Evolutionary conservation across 208 protist species (phyloP).

Genomic region (Angomonas deanei): DNA sequence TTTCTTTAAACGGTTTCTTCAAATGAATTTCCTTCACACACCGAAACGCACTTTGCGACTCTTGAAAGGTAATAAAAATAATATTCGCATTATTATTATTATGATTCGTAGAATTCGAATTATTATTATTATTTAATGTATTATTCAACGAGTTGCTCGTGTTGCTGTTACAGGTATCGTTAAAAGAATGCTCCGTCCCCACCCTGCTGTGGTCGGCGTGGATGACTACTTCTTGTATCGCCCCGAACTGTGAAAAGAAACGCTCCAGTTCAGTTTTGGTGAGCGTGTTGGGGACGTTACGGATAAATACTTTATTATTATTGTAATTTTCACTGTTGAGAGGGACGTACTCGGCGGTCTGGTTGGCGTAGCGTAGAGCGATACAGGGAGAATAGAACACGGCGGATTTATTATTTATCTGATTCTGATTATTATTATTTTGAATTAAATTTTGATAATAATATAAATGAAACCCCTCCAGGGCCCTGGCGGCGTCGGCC

Average conservation of each 20-base stretch:
- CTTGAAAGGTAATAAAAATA: not conserved
- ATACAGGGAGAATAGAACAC: too few relatives aligned
- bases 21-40: not conserved
- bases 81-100: not conserved
- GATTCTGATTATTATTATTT: not conserved
- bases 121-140: constrained; percentile 1
- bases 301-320: not conserved
- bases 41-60: not conserved
- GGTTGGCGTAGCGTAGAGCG: too few relatives aligned
- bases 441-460: not conserved
- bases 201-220: too few relatives aligned
- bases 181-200: not conserved
- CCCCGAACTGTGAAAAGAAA: too few relatives aligned
- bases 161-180: not conserved
- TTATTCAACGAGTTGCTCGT: not conserved
- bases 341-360: too few relatives aligned
- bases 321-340: not conserved
- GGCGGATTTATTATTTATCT: not conserved
- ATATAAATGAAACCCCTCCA: too few relatives aligned
- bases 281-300: not conserved
- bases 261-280: too few relatives aligned
- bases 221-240: too few relatives aligned
- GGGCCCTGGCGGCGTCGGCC: too few relatives aligned
- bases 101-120: not conserved
- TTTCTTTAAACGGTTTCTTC: not conserved